These are phyloP conservation scores for Schwanniomyces etchellsii DNA, from an alignment of 1,139 yeast genomes.

Conservation along the genomic window DNA sequence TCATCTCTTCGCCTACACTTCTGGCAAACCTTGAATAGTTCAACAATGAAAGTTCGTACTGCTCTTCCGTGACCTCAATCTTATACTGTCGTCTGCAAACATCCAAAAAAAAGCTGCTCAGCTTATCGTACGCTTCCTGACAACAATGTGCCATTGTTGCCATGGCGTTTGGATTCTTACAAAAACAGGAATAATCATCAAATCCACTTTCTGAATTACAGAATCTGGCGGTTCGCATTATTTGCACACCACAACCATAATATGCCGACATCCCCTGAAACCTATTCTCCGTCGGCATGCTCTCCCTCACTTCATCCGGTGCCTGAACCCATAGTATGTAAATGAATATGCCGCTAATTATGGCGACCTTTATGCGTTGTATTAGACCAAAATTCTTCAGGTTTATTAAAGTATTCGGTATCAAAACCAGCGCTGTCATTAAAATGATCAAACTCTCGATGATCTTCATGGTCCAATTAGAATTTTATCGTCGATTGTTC, in stretches of 20 bases:
- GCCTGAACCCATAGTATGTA: too few species aligned
- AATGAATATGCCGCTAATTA: too few species aligned
- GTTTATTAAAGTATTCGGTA: too few species aligned
- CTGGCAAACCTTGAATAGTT: slow-evolving; percentile 33
- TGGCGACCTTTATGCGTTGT: too few species aligned
- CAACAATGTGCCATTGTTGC: slow-evolving; percentile 40
- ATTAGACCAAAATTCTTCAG: too few species aligned
- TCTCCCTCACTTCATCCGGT: too few species aligned
- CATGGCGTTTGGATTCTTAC: slow-evolving; percentile 28
- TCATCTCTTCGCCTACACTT: slow-evolving; percentile 13
- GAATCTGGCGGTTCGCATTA: slow-evolving; percentile 18
- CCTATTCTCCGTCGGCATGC: too few species aligned
- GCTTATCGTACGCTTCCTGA: slow-evolving; percentile 16
- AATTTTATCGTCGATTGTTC: too few species aligned
- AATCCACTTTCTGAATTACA: slow-evolving; percentile 13
- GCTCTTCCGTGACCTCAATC: slow-evolving; percentile 20
- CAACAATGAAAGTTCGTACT: slow-evolving; percentile 27
- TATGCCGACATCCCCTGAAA: slow-evolving; percentile 24
- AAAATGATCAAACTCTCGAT: too few species aligned
- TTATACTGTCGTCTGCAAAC: slow-evolving; percentile 22
- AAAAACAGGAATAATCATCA: slow-evolving; percentile 17
- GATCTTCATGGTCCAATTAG: too few species aligned
- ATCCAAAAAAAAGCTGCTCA: slow-evolving; percentile 19
- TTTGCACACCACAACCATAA: slow-evolving; percentile 26
- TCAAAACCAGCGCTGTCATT: too few species aligned